Conservation (phyloP, 441 rosid genomes). For the Croton laevigatus region DNA sequence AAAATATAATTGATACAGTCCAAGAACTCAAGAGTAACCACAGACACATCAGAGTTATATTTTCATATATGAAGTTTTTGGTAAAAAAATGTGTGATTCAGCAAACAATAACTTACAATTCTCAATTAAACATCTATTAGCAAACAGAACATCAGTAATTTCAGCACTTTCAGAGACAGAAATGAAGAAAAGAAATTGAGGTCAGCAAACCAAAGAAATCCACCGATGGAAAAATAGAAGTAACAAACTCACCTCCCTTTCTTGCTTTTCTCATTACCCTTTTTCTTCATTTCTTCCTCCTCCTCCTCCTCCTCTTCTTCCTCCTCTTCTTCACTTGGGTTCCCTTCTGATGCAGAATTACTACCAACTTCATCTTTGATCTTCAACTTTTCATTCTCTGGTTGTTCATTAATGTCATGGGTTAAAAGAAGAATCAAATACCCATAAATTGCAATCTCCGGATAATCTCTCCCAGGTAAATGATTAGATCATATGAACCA, state of each 20-base stretch:
- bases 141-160: neutral
- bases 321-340: conserved; percentile 7
- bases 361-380: conserved; percentile 28
- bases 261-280: conserved; percentile 30
- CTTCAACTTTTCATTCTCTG: conserved; percentile 34
- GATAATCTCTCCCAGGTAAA: conserved; percentile 22
- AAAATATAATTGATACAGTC: neutral
- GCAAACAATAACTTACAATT: neutral
- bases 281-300: conserved; percentile 13
- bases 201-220: neutral
- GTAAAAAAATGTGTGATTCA: neutral
- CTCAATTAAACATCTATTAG: neutral
- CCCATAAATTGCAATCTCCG: conserved; percentile 20
- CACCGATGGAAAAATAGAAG: neutral
- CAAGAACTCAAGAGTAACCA: neutral
- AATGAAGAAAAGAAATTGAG: neutral
- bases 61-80: neutral
- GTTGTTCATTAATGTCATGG: conserved; percentile 20
- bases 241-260: conserved; percentile 28
- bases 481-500: conserved; percentile 8
- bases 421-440: conserved; percentile 27
- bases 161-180: neutral
- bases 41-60: neutral
- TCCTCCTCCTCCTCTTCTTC: conserved; percentile 24
- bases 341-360: conserved; percentile 31